Percentiles rank a stretch among this genome's conserved stretches.
Evolutionary conservation across 345 rosid genomes (phyloP).

Genomic region (Bruguiera sexangula): DNA sequence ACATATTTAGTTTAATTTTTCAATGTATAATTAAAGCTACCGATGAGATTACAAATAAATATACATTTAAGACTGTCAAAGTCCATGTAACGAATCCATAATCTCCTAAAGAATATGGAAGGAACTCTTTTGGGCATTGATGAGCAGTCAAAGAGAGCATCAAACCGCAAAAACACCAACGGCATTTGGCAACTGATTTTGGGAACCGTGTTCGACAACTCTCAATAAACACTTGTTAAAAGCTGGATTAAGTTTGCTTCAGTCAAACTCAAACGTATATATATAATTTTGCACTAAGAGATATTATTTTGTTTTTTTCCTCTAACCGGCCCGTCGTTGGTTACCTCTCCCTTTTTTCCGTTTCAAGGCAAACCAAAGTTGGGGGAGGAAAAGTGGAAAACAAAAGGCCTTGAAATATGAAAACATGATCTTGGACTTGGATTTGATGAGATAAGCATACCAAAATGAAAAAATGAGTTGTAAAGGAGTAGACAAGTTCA

Average conservation of each 20-base stretch:
- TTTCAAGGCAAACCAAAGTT: neutral
- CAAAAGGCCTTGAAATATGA: neutral
- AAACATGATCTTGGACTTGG: conserved; percentile 1
- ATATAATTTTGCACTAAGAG: too few species aligned
- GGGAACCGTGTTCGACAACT: conserved; percentile 37
- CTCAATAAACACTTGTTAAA: conserved; percentile 12
- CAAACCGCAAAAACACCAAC: neutral
- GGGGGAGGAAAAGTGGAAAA: neutral
- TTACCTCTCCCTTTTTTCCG: neutral
- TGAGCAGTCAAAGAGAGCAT: neutral
- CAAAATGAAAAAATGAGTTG: neutral
- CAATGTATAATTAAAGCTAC: too few species aligned
- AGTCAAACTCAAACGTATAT: conserved; percentile 9
- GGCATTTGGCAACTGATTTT: conserved; percentile 17
- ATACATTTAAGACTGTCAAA: neutral
- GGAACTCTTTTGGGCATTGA: conserved; percentile 1
- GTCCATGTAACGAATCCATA: neutral
- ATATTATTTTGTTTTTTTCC: neutral
- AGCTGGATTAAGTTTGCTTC: conserved; percentile 22
- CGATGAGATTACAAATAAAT: too few species aligned
- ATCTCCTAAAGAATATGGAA: too few species aligned
- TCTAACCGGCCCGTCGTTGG: too few species aligned
- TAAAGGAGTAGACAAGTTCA: neutral
- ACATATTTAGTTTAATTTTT: too few species aligned
- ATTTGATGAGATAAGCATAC: too few species aligned